Evolutionary conservation across 202 grass and related monocot species (phyloP), one percentile per base, ranked within the genome.

Genomic region (Setaria viridis): DNA sequence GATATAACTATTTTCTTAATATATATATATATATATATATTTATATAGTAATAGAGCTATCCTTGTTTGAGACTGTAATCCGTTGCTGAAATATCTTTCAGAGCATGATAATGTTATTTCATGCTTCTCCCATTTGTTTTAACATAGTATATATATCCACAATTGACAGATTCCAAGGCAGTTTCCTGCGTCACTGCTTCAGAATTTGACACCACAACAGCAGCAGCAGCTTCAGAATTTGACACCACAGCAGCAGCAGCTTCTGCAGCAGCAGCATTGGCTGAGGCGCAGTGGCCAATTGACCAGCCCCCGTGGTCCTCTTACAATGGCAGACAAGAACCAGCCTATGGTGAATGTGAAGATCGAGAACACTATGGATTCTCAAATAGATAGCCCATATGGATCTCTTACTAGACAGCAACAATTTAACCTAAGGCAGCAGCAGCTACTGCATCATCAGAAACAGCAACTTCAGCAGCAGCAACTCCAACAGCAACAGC

Each of bases 301-400:
- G 78, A 55, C 64, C 57, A 91, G 86, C 53, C 91, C 95, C 79
- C 91, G 90, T 70, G 93, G 93, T 14, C 72, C 93, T 59, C 78
- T 95, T 72, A 85, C 77, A 21, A 89, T 98, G 74, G 82, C 89
- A 67, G 96, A 99, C 67, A 92, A 92, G 81, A 89, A 83, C 69
- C 93, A 99, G 53, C 67, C 86, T 29, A 53, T 99, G 86, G 82
- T 84, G 9, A 93, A 96, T 82, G 97, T 96, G 65, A 96, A 99
- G 82, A 82, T 93, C 4, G 97, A 99, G 62, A 99, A 96, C 70
- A 88, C 85, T 32, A 87, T 89, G 70, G 95, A 98, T 75, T 85
- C 94, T 73, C 87, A 90, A 76, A 77, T 87, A 0, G 97, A 96
- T 82, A 35, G 72, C 15, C 43, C 89, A 4, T 91, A 93, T 37